phyloP scores from a whole-genome alignment of 768 basidiomycete species.

The Boletus fagicola region DNA sequence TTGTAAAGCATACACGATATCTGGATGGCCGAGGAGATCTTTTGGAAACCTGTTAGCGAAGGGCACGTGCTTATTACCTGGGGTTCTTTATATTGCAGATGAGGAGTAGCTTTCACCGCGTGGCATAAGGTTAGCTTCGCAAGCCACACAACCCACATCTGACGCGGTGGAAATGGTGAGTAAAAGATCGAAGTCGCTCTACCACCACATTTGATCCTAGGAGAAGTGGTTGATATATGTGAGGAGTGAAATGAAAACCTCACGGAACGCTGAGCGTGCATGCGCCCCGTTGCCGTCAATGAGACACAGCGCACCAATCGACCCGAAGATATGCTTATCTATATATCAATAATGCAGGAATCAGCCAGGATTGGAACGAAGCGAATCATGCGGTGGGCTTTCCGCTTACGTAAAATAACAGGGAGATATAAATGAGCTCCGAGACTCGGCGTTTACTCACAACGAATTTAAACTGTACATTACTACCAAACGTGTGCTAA shows the following conservation, averaged over 20 bases:
- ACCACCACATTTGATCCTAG: background rate
- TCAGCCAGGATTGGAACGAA: background rate
- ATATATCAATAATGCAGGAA: background rate
- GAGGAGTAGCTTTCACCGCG: background rate
- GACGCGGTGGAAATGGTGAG: background rate
- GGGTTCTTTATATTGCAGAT: background rate
- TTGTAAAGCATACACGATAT: background rate
- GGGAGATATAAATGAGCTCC: too few relatives aligned
- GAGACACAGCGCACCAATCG: background rate
- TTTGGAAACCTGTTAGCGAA: background rate
- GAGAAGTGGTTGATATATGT: background rate
- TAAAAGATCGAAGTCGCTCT: background rate
- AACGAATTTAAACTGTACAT: background rate
- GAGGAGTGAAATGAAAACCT: slow-evolving; percentile 6
- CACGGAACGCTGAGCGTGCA: background rate
- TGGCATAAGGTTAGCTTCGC: background rate
- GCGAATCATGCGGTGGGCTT: background rate
- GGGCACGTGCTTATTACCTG: background rate
- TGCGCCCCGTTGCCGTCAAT: background rate
- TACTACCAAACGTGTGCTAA: too few relatives aligned
- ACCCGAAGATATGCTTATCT: background rate
- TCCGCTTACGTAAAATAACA: too few relatives aligned
- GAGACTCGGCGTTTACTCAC: background rate
- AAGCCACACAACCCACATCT: background rate
- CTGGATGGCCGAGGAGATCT: background rate